Evolutionary conservation across 2,329 filamentous ascomycete genomes (phyloP), one percentile per base, ranked within the genome.

Genomic region (Aspergillus thermomutatus): DNA sequence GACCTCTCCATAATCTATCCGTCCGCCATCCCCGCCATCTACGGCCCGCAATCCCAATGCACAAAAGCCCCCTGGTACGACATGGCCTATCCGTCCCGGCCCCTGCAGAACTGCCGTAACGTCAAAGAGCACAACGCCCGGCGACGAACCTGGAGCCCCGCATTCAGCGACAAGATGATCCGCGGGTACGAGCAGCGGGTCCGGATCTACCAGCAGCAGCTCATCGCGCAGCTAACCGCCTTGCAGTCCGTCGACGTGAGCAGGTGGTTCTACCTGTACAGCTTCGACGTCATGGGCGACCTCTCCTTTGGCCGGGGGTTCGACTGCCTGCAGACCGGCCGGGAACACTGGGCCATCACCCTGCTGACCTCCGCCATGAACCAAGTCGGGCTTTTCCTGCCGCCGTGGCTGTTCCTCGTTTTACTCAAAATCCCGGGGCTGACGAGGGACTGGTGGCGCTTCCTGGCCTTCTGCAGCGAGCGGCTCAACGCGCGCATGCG

Each of bases 11-110:
- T 76, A 49, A 65, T 60, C 4, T 63, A 75, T 53, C 67, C 76
- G 45, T 60, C 74, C 60, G 70, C 64, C 56, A 62, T 77, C 58
- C 55, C 75, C 61, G 54, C 62, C 52, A 71, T 79, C 11, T 77
- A 76, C 49, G 75, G 74, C 0, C 51, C 64, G 4, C 64, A 70
- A 26, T 69, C 76, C 2, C 68, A 68, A 59, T 79, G 75, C 34
- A 63, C 57, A 19, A 81, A 81, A 57, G 64, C 63, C 1, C 61
- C 69, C 0, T 80, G 72, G 71, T 81, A 82, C 60, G 71, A 73
- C 25, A 51, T 55, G 27, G 69, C 64, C 11, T 49, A 49, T n/a
- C 75, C 72, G 21, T 63, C 69, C 11, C 58, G 61, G 1, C 75
- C 75, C 0, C 61, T 82, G 56, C 73, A 78, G 45, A 72, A 71